These are phyloP conservation scores for Pleurotus ostreatus DNA, from an alignment of 768 basidiomycete genomes.

Conservation along the genomic window DNA sequence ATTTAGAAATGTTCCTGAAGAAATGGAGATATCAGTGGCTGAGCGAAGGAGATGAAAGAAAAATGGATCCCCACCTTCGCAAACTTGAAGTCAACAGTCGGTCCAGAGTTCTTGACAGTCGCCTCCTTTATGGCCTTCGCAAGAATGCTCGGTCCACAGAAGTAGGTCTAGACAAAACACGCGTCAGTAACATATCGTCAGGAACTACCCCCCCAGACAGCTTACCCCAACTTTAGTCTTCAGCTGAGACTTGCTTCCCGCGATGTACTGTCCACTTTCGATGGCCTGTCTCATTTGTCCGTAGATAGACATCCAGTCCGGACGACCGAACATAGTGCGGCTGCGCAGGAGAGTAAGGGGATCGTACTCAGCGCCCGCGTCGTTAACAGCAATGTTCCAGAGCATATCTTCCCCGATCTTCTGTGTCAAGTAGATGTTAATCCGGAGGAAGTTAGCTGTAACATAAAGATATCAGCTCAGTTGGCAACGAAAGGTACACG, in stretches of 20 bases:
- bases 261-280: constrained; percentile 77
- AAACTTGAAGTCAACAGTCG: constrained; percentile 71
- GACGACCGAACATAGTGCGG: constrained; percentile 89
- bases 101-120: constrained; percentile 47
- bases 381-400: constrained; percentile 89
- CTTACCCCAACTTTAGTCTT: constrained; percentile 82
- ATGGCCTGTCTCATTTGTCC: constrained; percentile 70
- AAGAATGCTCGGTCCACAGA: constrained; percentile 78
- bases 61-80: constrained; percentile 50
- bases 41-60: background rate
- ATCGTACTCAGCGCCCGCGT: constrained; percentile 81
- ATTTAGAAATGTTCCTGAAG: constrained; percentile 57
- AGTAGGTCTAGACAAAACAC: constrained; percentile 61
- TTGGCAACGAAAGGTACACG: background rate
- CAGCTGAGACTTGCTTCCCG: constrained; percentile 72
- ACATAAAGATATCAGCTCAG: constrained; percentile 12
- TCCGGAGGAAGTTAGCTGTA: constrained; percentile 85
- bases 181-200: constrained; percentile 7
- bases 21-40: background rate
- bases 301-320: constrained; percentile 86
- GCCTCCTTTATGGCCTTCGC: constrained; percentile 78
- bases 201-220: constrained; percentile 10
- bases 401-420: constrained; percentile 84
- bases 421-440: constrained; percentile 88
- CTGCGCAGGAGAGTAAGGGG: constrained; percentile 85